Evolutionary conservation across 192 early-diverging fungal species (phyloP).

Genomic region (Backusella psychrophila): DNA sequence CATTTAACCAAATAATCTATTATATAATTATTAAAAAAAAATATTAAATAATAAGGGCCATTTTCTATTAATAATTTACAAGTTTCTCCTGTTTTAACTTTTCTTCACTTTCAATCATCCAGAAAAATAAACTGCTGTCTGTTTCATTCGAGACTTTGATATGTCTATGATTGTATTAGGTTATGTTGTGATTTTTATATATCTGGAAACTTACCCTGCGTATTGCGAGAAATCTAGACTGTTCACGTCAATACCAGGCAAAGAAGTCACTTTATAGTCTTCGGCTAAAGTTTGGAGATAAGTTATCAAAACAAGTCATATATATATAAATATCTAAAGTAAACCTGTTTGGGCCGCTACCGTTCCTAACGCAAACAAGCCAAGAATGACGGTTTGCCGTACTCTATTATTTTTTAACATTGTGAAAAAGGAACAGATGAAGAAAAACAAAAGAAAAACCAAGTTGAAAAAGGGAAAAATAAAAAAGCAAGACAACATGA

Average conservation of each 20-base stretch:
- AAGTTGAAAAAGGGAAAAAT: not conserved
- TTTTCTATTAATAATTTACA: not conserved
- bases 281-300: conserved; percentile 14
- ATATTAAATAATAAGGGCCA: not conserved
- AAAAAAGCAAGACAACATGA: not conserved
- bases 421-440: not conserved
- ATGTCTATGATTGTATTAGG: conserved; percentile 34
- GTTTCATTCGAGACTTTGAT: conserved; percentile 36
- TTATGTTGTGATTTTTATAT: too few species aligned
- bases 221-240: conserved; percentile 37
- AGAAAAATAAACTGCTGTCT: conserved; percentile 49
- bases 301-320: not conserved
- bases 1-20: conserved; percentile 65
- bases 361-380: not conserved
- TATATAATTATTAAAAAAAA: not conserved
- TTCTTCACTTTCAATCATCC: conserved; percentile 42
- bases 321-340: not conserved
- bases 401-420: not conserved
- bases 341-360: not conserved
- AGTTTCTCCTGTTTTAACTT: conserved; percentile 10
- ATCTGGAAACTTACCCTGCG: conserved; percentile 40
- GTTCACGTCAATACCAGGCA: conserved; percentile 37
- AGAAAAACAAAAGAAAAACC: not conserved
- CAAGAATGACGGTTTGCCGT: not conserved
- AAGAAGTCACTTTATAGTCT: conserved; percentile 37